Percentiles rank a stretch among this genome's conserved stretches.
These are phyloP conservation scores for Gracilaria gracilis DNA, from an alignment of 23 red algal genomes.

Conservation along the genomic window DNA sequence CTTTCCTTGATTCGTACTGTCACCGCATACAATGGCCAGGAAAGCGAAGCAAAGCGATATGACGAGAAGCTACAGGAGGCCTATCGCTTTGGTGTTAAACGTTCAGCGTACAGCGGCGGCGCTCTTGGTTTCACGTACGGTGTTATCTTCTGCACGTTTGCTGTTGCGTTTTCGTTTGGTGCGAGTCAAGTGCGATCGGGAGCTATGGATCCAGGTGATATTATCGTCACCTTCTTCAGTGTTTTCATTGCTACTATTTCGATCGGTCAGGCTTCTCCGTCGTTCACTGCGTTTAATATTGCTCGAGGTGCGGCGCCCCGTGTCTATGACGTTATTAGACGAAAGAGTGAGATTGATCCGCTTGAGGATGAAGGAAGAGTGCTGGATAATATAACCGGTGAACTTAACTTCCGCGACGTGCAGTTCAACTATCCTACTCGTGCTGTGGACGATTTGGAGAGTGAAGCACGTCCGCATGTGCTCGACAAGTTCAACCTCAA, in stretches of 20 bases:
- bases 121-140: constrained; percentile 86
- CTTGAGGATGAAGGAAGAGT: constrained; percentile 54
- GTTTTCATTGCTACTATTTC: constrained; percentile 87
- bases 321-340: constrained; percentile 77
- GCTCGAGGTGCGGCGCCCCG: constrained; percentile 82
- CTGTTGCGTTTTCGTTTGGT: constrained; percentile 89
- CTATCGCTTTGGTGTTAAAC: constrained; percentile 55
- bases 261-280: constrained; percentile 87
- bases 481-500: constrained; percentile 75
- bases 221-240: constrained; percentile 89
- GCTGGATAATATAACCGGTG: constrained; percentile 44
- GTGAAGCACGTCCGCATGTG: constrained; percentile 59
- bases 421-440: constrained; percentile 91
- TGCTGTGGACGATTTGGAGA: constrained; percentile 34
- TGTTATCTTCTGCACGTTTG: constrained; percentile 86
- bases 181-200: constrained; percentile 69
- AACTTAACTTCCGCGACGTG: constrained; percentile 77
- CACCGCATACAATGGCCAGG: constrained; percentile 86
- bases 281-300: constrained; percentile 68
- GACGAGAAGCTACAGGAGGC: constrained; percentile 57
- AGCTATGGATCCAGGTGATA: constrained; percentile 60
- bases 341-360: constrained; percentile 73
- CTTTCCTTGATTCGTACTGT: constrained; percentile 89
- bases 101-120: constrained; percentile 66
- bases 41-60: constrained; percentile 87